Percentiles rank a stretch among this genome's conserved stretches.
phyloP scores from a whole-genome alignment of 2,329 filamentous ascomycete genomes.

The Phyllosticta ampelicida region DNA sequence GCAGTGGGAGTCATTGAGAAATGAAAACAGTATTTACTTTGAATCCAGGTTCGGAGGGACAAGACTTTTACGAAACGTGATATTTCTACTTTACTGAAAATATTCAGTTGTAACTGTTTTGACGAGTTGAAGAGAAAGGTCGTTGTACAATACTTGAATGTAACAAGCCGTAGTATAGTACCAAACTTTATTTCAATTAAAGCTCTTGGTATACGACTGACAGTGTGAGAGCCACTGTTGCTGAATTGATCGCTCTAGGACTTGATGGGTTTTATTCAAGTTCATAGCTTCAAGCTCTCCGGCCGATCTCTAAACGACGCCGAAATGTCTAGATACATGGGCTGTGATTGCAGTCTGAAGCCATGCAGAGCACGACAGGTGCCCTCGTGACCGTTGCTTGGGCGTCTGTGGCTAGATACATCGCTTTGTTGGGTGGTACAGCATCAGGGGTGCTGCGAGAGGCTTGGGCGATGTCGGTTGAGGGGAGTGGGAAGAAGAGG shows the following conservation, averaged over 20 bases:
- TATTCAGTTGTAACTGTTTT: no score
- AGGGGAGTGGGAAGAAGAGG: not conserved
- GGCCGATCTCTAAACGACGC: not conserved
- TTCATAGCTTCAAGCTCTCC: not conserved
- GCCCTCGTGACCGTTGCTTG: not conserved
- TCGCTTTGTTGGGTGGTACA: not conserved
- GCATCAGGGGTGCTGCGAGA: not conserved
- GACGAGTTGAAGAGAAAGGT: no score
- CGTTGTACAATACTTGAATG: no score
- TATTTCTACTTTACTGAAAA: no score
- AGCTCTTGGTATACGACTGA: not conserved
- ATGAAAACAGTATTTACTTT: no score
- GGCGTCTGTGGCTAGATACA: not conserved
- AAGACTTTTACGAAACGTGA: no score
- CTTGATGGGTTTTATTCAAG: not conserved
- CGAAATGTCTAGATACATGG: not conserved
- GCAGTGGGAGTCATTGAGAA: no score
- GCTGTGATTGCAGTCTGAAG: not conserved
- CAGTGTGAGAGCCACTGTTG: not conserved
- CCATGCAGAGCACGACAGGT: not conserved
- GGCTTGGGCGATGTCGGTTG: not conserved
- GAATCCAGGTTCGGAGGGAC: no score
- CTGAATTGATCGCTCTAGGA: not conserved
- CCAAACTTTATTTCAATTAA: not conserved
- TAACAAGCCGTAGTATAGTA: not conserved